Evolutionary conservation across 2,329 filamentous ascomycete species (phyloP).

Genomic region (Gnomoniopsis sp.): DNA sequence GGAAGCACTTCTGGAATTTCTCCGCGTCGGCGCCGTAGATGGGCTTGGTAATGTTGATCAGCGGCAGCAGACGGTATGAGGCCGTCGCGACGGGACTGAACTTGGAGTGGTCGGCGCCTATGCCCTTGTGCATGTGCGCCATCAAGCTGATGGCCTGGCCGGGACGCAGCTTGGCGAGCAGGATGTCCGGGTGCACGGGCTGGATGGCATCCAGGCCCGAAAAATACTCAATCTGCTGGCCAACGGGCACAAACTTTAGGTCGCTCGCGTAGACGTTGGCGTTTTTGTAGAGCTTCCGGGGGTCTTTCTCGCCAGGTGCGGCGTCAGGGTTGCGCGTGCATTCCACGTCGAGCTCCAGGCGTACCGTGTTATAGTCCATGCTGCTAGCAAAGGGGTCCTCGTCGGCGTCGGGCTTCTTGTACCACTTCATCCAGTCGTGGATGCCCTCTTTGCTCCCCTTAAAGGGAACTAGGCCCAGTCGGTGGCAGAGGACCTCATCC

Average conservation of each 20-base stretch:
- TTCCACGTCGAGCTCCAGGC: constrained; percentile 70
- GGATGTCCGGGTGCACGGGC: constrained; percentile 84
- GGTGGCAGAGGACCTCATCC: constrained; percentile 90
- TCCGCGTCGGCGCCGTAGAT: constrained; percentile 83
- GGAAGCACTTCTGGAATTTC: constrained; percentile 90
- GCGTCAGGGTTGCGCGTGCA: constrained; percentile 79
- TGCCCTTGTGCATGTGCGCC: constrained; percentile 93
- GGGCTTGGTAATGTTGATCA: constrained; percentile 77
- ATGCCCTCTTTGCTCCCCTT: constrained; percentile 75
- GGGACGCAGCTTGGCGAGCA: constrained; percentile 90
- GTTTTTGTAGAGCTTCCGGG: constrained; percentile 79
- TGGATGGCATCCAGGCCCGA: constrained; percentile 64
- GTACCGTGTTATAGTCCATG: constrained; percentile 83
- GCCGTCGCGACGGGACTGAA: constrained; percentile 96
- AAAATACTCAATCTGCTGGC: constrained; percentile 69
- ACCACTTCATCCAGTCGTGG: constrained; percentile 76
- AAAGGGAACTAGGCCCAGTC: constrained; percentile 87
- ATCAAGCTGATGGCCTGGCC: constrained; percentile 82
- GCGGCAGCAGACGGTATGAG: constrained; percentile 84
- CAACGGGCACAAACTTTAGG: constrained; percentile 72
- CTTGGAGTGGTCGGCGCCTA: constrained; percentile 92
- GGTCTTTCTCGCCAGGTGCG: constrained; percentile 70
- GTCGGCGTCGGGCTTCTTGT: constrained; percentile 63
- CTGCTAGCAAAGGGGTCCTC: constrained; percentile 58
- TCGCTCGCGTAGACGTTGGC: constrained; percentile 79